These are phyloP conservation scores for Pueraria montana DNA, from an alignment of 306 rosid genomes.

Conservation along the genomic window DNA sequence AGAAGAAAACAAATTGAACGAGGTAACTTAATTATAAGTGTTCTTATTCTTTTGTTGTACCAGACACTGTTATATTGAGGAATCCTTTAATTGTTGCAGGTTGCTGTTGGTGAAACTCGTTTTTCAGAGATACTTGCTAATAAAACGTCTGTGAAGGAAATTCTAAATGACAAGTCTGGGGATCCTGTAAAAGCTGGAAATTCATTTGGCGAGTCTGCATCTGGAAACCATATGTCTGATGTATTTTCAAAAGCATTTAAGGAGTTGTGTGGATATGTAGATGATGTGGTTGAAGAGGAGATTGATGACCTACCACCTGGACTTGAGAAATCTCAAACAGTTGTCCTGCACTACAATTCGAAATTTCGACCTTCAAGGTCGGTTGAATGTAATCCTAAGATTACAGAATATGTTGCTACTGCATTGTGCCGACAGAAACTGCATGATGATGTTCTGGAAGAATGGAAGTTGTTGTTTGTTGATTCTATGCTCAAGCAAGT, in stretches of 20 bases:
- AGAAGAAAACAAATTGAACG: constrained; percentile 46
- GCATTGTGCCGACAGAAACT: constrained; percentile 87
- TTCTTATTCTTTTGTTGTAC: constrained; percentile 28
- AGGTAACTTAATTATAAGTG: constrained; percentile 60
- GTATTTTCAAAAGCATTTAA: constrained; percentile 68
- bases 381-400: constrained; percentile 70
- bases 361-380: constrained; percentile 71
- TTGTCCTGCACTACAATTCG: constrained; percentile 43
- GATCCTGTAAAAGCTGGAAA: constrained; percentile 46
- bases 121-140: constrained; percentile 47
- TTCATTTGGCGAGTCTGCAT: constrained; percentile 43
- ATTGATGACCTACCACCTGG: constrained; percentile 73
- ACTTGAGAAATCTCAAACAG: constrained; percentile 51
- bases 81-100: constrained; percentile 65
- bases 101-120: constrained; percentile 44
- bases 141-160: constrained; percentile 45
- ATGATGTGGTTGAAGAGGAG: constrained; percentile 57
- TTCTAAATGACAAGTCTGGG: constrained; percentile 43
- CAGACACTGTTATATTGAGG: constrained; percentile 29
- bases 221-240: constrained; percentile 57
- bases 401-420: constrained; percentile 72
- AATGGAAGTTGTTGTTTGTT: constrained; percentile 65
- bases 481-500: constrained; percentile 57
- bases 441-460: constrained; percentile 72
- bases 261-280: constrained; percentile 57